Percentiles rank a stretch among this genome's conserved stretches.
phyloP scores from a whole-genome alignment of 345 rosid genomes.

The Eucalyptus cloeziana region DNA sequence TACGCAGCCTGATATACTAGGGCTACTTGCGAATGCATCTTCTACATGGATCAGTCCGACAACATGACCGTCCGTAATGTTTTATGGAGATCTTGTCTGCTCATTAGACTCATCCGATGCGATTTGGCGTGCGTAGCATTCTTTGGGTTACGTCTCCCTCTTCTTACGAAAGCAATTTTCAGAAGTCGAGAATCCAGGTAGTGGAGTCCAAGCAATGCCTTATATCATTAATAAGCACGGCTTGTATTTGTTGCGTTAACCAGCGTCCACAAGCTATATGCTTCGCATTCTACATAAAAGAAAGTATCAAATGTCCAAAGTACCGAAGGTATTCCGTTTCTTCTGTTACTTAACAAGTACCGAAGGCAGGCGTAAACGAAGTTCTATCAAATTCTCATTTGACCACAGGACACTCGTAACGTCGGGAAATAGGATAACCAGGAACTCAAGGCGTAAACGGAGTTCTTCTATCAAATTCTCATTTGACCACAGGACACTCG shows the following conservation, averaged over 20 bases:
- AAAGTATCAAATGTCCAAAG: not conserved
- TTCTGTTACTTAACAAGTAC: not conserved
- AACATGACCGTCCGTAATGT: not conserved
- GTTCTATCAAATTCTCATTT: not conserved
- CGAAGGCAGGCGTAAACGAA: not conserved
- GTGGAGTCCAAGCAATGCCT: not conserved
- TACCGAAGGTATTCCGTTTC: not conserved
- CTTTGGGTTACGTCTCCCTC: not conserved
- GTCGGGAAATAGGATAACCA: not conserved
- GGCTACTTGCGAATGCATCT: not conserved
- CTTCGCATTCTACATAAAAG: not conserved
- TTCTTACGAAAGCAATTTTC: not conserved
- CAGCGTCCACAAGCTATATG: not conserved
- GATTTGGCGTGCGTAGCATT: not conserved
- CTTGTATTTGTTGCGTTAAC: not conserved
- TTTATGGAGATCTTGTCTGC: not conserved
- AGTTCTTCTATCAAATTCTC: not conserved
- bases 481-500: not conserved
- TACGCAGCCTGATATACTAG: not conserved
- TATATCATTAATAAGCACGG: not conserved
- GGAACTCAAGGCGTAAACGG: not conserved
- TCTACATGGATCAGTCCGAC: not conserved
- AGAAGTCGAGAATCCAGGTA: not conserved
- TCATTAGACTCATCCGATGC: not conserved
- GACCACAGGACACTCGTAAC: not conserved